Base-by-base conservation (phyloP, 2,329 filamentous ascomycete species). In the Lomentospora prolificans region DNA sequence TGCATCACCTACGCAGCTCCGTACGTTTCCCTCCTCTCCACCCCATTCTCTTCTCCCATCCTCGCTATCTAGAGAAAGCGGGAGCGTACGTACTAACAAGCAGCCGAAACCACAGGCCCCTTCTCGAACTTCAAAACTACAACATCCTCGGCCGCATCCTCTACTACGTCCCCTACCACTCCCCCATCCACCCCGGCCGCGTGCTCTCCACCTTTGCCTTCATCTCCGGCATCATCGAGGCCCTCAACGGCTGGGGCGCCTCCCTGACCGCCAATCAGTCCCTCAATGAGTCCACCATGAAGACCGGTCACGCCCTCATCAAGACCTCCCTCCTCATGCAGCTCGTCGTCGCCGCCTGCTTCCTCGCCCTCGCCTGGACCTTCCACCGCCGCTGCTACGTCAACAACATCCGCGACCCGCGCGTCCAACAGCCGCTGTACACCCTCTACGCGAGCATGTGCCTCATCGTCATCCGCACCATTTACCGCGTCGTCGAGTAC, bases 111-210 rank as follows among this genome's bases (percentile, higher is more conserved):
- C 48, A 25, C 48, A 77, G 77, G 14, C 82, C 82, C 0, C 70
- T 84, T 2, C 75, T 84, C 41, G 80, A 82, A 54, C 72, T 81
- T 3, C 75, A 79, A 56, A 83, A 85, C 62, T 85, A 85, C 65
- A 76, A 82, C 61, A 75, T 84, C 56, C 75, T 86, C 24, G 77
- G 77, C 2, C 75, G 81, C 3, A 71, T 82, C 10, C 71, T 86
- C 19, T 79, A 79, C 64, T 84, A 83, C 63, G 72, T 82, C 2
- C 81, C 81, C 0, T 80, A 83, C 62, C 72, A 79, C 57, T 73
- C 81, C 69, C 80, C 80, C 0, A 65, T 79, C 33, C 68, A 75
- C 41, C 74, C 76, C 0, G 68, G 71, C 28, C 66, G 70, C 27
- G 72, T 77, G n/a, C 61, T 78, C 14, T 70, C 70, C 4, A 75